Base-by-base conservation (phyloP, 129 eudicot species). In the Tanacetum coccineum region DNA sequence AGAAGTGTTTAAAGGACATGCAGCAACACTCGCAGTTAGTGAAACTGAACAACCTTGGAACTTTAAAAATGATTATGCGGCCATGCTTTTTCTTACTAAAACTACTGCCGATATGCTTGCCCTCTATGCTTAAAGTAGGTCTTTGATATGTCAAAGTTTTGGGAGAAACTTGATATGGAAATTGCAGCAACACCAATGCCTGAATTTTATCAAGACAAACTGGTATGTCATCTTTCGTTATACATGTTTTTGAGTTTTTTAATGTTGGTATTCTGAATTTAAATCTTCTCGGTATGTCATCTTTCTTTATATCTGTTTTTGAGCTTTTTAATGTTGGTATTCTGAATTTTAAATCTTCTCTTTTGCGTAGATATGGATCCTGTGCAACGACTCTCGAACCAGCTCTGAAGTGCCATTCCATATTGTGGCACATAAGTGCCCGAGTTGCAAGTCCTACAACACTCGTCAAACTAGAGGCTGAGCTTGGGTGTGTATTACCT, bases 101-200 rank as follows among this genome's bases (percentile, higher is more conserved):
- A n/a, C 20, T 62, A 32, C 25, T 9, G 32, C 81, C 88, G 98
- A 69, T 84, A 83, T 64, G 85, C 82, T 17, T 92, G 98, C 69
- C 98, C 96, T 3, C 78, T 92, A 15, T 92, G 98, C 80, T 88
- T 82, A 46, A 92, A 88, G 78, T 86, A 89, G 0, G 91, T 92
- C 6, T 83, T 95, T 60, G 91, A 92, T 52, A 86, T 84, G 97
- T 91, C 97, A 19, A 83, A 87, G 74, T 80, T 78, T 26, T 92
- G 96, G 96, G 98, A 86, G 75, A 85, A 65, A 68, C 82, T 80
- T 67, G 95, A 92, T 84, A 68, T 73, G 77, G 96, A 92, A 83
- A 72, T 85, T 48, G 95, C 96, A 15, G 95, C 95, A 19, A 86
- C 87, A 22, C 95, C 95, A 1, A 86, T 92, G 95, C 91, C 98